A percentile compares a stretch with the other conserved stretches of the same genome.
Conservation (phyloP, 1,139 yeast species). For the Pneumocystis oryctolagi region DNA sequence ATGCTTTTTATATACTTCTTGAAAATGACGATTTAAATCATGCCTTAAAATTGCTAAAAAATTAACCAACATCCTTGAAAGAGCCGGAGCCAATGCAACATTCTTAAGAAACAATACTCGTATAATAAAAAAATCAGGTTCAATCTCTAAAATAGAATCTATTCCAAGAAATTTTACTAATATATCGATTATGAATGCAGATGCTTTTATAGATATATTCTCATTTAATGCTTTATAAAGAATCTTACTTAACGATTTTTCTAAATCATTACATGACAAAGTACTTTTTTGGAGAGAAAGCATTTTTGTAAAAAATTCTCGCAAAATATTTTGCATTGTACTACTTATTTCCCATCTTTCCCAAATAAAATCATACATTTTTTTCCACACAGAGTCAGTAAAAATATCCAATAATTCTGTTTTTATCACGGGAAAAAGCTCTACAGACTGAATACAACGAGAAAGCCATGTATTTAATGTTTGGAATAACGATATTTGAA, state of each 20-base stretch:
- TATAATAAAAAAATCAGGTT: slow-evolving; percentile 3
- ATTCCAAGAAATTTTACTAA: slow-evolving; percentile 4
- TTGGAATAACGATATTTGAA: background rate
- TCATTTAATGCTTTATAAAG: slow-evolving; percentile 1
- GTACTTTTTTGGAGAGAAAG: slow-evolving; percentile 2
- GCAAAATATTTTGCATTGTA: slow-evolving; percentile 3
- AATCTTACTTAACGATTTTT: background rate
- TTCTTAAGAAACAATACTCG: slow-evolving; percentile 6
- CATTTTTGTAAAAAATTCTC: slow-evolving; percentile 4
- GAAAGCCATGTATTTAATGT: background rate
- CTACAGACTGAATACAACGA: background rate
- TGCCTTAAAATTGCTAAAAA: background rate
- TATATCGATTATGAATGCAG: slow-evolving; percentile 6
- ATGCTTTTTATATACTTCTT: background rate
- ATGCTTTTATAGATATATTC: slow-evolving; percentile 5
- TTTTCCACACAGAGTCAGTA: background rate
- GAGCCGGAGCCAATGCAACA: slow-evolving; percentile 4
- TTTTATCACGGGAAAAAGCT: background rate
- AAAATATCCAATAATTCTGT: background rate
- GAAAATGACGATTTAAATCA: background rate
- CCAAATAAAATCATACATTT: slow-evolving; percentile 4
- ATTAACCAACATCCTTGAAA: slow-evolving; percentile 4
- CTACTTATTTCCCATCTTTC: slow-evolving; percentile 5
- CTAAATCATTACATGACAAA: background rate
- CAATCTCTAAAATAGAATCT: background rate